Evolutionary conservation across 2,329 filamentous ascomycete genomes (phyloP).

Genomic region (Arthrobotrys musiformis): DNA sequence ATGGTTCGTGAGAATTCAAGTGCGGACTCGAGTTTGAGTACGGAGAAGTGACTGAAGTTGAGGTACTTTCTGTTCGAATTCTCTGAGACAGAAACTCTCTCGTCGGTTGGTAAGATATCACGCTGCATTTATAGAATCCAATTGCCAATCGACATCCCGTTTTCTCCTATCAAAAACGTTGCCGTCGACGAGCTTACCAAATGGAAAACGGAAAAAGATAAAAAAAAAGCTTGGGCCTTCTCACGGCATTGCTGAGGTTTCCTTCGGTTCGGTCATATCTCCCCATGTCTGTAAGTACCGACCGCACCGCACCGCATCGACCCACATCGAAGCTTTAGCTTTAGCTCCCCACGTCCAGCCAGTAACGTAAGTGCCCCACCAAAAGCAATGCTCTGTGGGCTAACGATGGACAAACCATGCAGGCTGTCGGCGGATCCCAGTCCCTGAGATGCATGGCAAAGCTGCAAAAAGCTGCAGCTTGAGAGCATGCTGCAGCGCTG

Average conservation of each 20-base stretch:
- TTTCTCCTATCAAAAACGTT: not conserved
- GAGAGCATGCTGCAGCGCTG: conserved; percentile 9
- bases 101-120: not conserved
- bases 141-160: too few species aligned
- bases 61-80: not conserved
- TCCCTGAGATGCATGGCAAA: conserved; percentile 40
- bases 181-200: not conserved
- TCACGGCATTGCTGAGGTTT: conserved; percentile 1
- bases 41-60: conserved; percentile 23
- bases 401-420: conserved; percentile 44
- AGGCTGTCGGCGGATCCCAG: conserved; percentile 34
- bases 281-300: conserved; percentile 18
- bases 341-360: conserved; percentile 44
- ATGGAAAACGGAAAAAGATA: not conserved
- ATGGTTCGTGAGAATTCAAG: not conserved
- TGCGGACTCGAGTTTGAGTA: not conserved
- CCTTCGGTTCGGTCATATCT: conserved; percentile 19
- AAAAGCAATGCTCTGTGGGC: conserved; percentile 28
- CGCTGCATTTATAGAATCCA: conserved; percentile 35
- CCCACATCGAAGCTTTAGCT: conserved; percentile 40
- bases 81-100: not conserved
- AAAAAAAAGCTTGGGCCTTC: conserved; percentile 33
- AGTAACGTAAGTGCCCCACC: conserved; percentile 11
- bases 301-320: conserved; percentile 1
- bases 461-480: conserved; percentile 44